Evolutionary conservation across 768 basidiomycete genomes (phyloP).

Genomic region (Baorangia bicolor): DNA sequence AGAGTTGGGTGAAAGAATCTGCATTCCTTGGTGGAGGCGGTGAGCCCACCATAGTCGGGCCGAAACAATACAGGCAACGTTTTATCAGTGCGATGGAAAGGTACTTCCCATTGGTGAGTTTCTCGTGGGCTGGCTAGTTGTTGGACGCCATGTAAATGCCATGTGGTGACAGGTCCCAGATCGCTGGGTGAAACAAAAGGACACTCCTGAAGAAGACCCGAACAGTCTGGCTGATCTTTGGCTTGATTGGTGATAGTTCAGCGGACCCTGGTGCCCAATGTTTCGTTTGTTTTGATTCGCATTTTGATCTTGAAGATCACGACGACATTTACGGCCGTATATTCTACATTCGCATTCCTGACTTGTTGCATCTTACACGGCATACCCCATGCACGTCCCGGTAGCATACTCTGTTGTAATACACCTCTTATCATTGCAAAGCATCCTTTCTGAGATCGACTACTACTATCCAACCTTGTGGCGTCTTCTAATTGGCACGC

Average conservation of each 20-base stretch:
- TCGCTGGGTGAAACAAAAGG: constrained; percentile 87
- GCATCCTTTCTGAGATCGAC: background rate
- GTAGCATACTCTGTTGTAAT: constrained; percentile 28
- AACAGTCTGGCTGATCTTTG: constrained; percentile 55
- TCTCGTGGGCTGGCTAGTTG: background rate
- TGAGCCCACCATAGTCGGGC: constrained; percentile 96
- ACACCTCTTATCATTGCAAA: background rate
- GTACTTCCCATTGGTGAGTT: constrained; percentile 78
- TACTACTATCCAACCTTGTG: background rate
- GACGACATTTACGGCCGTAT: background rate
- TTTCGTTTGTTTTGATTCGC: constrained; percentile 1
- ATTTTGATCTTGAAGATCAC: constrained; percentile 1
- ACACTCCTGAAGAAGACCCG: constrained; percentile 74
- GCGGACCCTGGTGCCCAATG: background rate
- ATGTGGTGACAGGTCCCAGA: constrained; percentile 64
- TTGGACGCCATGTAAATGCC: background rate
- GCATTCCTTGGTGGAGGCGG: constrained; percentile 83
- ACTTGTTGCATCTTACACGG: constrained; percentile 11
- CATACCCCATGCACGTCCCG: constrained; percentile 29
- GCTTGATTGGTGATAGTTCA: constrained; percentile 54
- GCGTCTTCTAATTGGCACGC: background rate
- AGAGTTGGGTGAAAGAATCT: constrained; percentile 97
- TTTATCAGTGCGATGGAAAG: constrained; percentile 88
- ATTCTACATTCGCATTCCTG: constrained; percentile 9
- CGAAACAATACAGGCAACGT: constrained; percentile 88